A percentile compares a stretch with the other conserved stretches of the same genome.
Conservation (phyloP, 768 basidiomycete species). For the Tricholoma bakamatsutake region DNA sequence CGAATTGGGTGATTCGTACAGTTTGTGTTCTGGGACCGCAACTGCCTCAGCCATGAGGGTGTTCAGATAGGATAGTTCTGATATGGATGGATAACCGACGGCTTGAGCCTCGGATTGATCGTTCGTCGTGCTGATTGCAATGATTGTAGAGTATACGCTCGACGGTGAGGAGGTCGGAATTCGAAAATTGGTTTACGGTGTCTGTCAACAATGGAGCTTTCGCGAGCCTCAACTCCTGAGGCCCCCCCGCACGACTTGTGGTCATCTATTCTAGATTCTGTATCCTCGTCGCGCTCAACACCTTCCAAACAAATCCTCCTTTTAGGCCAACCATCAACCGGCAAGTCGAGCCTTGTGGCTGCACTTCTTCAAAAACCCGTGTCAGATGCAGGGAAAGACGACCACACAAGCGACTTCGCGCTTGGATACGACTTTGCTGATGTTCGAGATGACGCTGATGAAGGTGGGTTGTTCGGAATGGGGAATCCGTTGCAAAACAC, state of each 20-base stretch:
- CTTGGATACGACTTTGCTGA: slow-evolving; percentile 92
- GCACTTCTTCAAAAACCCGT: slow-evolving; percentile 64
- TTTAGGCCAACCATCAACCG: slow-evolving; percentile 72
- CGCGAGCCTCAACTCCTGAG: slow-evolving; percentile 64
- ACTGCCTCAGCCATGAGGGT: slow-evolving; percentile 35
- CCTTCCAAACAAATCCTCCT: slow-evolving; percentile 85
- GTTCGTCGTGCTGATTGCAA: neutral
- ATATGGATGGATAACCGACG: neutral
- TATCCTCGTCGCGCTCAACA: slow-evolving; percentile 74
- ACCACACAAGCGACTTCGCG: slow-evolving; percentile 68
- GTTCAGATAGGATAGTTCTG: slow-evolving; percentile 8
- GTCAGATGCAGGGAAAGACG: slow-evolving; percentile 52
- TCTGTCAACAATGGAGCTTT: slow-evolving; percentile 30
- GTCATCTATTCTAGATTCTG: slow-evolving; percentile 87
- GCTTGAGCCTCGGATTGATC: neutral
- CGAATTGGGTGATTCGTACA: slow-evolving; percentile 64
- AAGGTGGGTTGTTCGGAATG: slow-evolving; percentile 50
- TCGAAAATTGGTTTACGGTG: slow-evolving; percentile 10
- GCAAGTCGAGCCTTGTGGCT: slow-evolving; percentile 71
- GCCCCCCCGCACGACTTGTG: slow-evolving; percentile 80
- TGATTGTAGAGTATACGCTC: slow-evolving; percentile 2
- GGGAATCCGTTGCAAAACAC: neutral
- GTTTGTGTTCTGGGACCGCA: slow-evolving; percentile 54
- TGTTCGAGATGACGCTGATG: slow-evolving; percentile 87
- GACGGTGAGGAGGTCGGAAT: slow-evolving; percentile 14